A percentile compares a stretch with the other conserved stretches of the same genome.
Conservation (phyloP, 805 yeast species). For the Candida lessepsii region DNA sequence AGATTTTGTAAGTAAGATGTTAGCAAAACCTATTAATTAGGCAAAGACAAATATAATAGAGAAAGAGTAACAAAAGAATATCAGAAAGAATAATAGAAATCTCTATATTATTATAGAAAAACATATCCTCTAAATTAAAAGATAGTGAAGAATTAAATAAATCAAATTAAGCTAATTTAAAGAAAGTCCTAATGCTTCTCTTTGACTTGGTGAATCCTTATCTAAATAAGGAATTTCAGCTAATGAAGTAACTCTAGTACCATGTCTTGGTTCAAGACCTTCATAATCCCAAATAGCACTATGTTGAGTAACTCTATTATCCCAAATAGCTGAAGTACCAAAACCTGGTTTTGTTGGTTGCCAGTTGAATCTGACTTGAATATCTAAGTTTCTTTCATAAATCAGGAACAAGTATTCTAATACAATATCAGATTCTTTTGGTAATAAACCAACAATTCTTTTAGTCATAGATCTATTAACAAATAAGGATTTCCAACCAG, state of each 20-base stretch:
- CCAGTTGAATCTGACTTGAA: slow-evolving; percentile 57
- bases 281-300: slow-evolving; percentile 52
- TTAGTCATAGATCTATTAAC: slow-evolving; percentile 52
- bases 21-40: too few relatives aligned
- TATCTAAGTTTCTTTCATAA: slow-evolving; percentile 51
- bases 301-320: slow-evolving; percentile 56
- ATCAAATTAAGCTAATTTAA: slow-evolving; percentile 1
- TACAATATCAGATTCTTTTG: slow-evolving; percentile 49
- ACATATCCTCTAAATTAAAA: not conserved
- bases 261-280: slow-evolving; percentile 46
- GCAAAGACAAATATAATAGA: too few relatives aligned
- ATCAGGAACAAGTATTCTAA: slow-evolving; percentile 46
- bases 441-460: slow-evolving; percentile 51
- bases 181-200: slow-evolving; percentile 46
- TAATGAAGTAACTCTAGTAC: slow-evolving; percentile 48
- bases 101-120: too few relatives aligned
- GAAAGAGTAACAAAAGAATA: too few relatives aligned
- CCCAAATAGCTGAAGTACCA: slow-evolving; percentile 60
- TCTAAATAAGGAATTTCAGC: slow-evolving; percentile 56
- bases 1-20: too few relatives aligned
- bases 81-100: too few relatives aligned
- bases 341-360: slow-evolving; percentile 33
- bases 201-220: slow-evolving; percentile 48
- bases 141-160: not conserved
- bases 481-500: slow-evolving; percentile 59